phyloP scores from a whole-genome alignment of 345 rosid genomes.

The Eucalyptus marginata region DNA sequence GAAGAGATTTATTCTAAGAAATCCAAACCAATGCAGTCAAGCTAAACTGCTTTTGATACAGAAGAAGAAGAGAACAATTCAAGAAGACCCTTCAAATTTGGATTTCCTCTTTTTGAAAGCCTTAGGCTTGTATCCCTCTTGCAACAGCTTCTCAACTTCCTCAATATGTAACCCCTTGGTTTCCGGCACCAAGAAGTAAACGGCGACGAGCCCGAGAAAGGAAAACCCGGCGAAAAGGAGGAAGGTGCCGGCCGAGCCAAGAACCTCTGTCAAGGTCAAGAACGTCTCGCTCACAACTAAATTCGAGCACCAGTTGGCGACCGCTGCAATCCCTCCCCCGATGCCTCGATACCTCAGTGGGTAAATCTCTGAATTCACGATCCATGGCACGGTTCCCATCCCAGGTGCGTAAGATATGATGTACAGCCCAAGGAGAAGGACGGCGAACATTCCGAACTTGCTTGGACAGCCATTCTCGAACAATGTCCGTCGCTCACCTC shows the following conservation, averaged over 20 bases:
- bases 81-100: no score
- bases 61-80: no score
- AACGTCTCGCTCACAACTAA: constrained; percentile 59
- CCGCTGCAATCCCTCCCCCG: constrained; percentile 83
- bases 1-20: neutral
- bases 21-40: neutral
- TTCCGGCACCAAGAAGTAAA: constrained; percentile 70
- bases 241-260: constrained; percentile 56
- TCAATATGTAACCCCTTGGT: constrained; percentile 79
- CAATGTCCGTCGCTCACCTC: constrained; percentile 18
- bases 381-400: constrained; percentile 89
- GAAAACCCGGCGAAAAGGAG: constrained; percentile 56
- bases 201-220: constrained; percentile 20
- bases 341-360: constrained; percentile 76
- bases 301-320: constrained; percentile 66
- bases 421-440: constrained; percentile 56
- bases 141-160: constrained; percentile 66
- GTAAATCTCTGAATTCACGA: constrained; percentile 90
- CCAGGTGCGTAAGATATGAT: constrained; percentile 69
- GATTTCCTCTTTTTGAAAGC: neutral
- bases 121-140: constrained; percentile 40
- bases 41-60: no score
- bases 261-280: constrained; percentile 40
- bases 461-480: constrained; percentile 74
- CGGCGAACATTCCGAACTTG: constrained; percentile 59